phyloP scores from a whole-genome alignment of 805 yeast genomes.

The Pichia scutulata region DNA sequence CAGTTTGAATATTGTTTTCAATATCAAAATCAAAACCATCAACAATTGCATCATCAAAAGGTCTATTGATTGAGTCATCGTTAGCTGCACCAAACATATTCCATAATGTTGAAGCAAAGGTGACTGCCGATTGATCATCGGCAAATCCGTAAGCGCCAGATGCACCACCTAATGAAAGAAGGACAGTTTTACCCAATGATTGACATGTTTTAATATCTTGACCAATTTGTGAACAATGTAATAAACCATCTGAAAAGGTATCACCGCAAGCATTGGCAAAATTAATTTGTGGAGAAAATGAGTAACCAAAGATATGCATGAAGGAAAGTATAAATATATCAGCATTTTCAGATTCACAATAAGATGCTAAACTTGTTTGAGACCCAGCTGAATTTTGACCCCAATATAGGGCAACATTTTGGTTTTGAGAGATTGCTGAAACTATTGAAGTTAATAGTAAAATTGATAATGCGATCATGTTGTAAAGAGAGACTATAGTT shows the following conservation, averaged over 20 bases:
- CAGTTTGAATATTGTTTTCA: conserved; percentile 51
- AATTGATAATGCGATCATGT: not conserved
- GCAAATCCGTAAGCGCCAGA: conserved; percentile 48
- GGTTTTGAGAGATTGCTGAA: conserved; percentile 7
- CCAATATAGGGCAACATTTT: conserved; percentile 78
- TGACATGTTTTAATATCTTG: conserved; percentile 73
- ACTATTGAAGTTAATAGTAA: conserved; percentile 6
- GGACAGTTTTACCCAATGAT: conserved; percentile 62
- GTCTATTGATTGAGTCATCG: conserved; percentile 30
- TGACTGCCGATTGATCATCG: conserved; percentile 46
- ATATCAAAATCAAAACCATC: conserved; percentile 83
- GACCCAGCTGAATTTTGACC: conserved; percentile 75
- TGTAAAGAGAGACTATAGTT: conserved; percentile 8
- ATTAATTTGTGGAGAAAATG: conserved; percentile 35
- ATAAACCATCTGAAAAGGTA: conserved; percentile 36
- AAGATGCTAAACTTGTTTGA: conserved; percentile 40
- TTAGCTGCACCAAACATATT: conserved; percentile 57
- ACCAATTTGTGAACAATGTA: conserved; percentile 37
- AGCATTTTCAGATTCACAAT: conserved; percentile 62
- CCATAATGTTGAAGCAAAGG: conserved; percentile 54
- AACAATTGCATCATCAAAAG: conserved; percentile 65
- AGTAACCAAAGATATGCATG: conserved; percentile 49
- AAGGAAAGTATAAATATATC: conserved; percentile 71
- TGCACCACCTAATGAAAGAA: conserved; percentile 77
- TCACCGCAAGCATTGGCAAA: conserved; percentile 46